Conservation (phyloP, 495 filamentous ascomycete species). For the Talaromyces ruber region DNA sequence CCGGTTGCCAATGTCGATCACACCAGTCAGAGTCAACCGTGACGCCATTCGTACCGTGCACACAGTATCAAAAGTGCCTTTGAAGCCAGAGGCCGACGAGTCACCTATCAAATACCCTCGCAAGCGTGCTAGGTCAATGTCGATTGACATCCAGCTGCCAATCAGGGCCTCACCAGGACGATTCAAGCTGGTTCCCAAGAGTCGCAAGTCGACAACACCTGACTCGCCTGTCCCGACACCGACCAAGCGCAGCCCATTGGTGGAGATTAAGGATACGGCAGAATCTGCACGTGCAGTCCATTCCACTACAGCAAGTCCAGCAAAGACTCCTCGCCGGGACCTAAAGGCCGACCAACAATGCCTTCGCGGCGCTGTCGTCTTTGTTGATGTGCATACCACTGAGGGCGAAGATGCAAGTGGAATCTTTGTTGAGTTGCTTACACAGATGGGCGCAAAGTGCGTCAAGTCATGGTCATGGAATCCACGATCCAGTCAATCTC, state of each 20-base stretch:
- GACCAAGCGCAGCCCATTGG: not conserved
- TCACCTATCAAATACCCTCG: slow-evolving; percentile 48
- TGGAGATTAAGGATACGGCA: not conserved
- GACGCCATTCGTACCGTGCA: slow-evolving; percentile 38
- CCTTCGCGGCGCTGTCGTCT: slow-evolving; percentile 71
- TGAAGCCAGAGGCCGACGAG: slow-evolving; percentile 58
- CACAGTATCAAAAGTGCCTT: slow-evolving; percentile 68
- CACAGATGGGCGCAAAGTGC: slow-evolving; percentile 77
- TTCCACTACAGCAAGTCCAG: slow-evolving; percentile 19
- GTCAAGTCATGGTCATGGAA: slow-evolving; percentile 85
- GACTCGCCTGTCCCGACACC: not conserved
- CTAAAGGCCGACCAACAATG: slow-evolving; percentile 15
- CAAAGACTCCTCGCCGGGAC: slow-evolving; percentile 22
- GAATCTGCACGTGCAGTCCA: not conserved
- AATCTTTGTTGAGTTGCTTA: slow-evolving; percentile 74
- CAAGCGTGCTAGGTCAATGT: slow-evolving; percentile 44
- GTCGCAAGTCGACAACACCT: not conserved
- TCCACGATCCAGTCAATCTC: slow-evolving; percentile 37
- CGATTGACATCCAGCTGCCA: slow-evolving; percentile 10
- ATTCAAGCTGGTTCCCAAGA: slow-evolving; percentile 1
- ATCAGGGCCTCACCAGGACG: not conserved
- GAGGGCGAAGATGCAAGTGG: slow-evolving; percentile 81
- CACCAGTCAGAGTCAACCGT: slow-evolving; percentile 5
- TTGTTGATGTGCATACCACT: slow-evolving; percentile 85
- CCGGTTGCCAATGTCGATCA: slow-evolving; percentile 7